These are phyloP conservation scores for Proliferodiscus dingleyae DNA, from an alignment of 2,329 filamentous ascomycete species.

Conservation along the genomic window DNA sequence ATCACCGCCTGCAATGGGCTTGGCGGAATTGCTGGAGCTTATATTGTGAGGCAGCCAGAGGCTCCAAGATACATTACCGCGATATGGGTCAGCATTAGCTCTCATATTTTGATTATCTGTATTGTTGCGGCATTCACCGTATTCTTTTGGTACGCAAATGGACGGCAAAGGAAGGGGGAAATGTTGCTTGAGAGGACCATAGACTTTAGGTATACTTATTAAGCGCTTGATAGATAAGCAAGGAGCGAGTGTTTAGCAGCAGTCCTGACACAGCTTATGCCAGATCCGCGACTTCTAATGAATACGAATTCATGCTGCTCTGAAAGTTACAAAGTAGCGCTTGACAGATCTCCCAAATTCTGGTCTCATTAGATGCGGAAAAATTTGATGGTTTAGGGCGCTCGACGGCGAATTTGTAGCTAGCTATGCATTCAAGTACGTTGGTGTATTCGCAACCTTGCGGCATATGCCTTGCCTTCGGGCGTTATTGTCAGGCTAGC, in stretches of 20 bases:
- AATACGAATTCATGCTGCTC: neutral
- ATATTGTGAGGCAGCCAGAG: slow-evolving; percentile 57
- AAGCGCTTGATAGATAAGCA: neutral
- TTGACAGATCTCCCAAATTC: neutral
- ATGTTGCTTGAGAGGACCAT: slow-evolving; percentile 41
- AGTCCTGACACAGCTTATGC: slow-evolving; percentile 13
- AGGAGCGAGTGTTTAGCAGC: neutral
- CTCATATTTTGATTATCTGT: slow-evolving; percentile 52
- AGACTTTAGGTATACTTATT: slow-evolving; percentile 30
- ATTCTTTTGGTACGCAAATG: slow-evolving; percentile 50
- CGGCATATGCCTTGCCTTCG: neutral
- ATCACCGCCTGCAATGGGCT: slow-evolving; percentile 75
- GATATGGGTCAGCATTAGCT: slow-evolving; percentile 64
- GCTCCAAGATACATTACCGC: slow-evolving; percentile 60
- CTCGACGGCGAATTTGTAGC: neutral
- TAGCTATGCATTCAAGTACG: neutral
- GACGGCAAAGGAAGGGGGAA: slow-evolving; percentile 41
- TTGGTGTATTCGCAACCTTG: neutral
- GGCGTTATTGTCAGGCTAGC: neutral
- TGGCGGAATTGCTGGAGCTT: slow-evolving; percentile 72
- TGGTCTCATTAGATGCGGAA: neutral
- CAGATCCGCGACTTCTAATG: slow-evolving; percentile 6
- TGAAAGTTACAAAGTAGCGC: too few species aligned
- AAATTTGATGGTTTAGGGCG: too few species aligned
- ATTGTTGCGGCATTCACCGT: slow-evolving; percentile 47